phyloP scores from a whole-genome alignment of 345 rosid species.

The Turnera subulata region DNA sequence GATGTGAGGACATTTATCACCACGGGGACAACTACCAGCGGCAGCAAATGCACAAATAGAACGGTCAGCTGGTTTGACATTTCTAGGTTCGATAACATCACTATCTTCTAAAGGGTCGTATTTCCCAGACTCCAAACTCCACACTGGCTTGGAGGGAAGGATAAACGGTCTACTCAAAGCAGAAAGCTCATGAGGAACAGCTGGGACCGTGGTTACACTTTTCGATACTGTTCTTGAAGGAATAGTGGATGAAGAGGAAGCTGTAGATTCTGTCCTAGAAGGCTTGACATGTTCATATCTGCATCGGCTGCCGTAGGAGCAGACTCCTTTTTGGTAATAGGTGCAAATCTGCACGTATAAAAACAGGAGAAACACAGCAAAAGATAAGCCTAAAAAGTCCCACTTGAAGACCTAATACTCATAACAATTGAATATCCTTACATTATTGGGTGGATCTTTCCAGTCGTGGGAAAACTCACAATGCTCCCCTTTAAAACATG shows the following conservation, averaged over 20 bases:
- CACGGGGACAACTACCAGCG: constrained; percentile 75
- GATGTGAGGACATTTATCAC: constrained; percentile 72
- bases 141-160: constrained; percentile 30
- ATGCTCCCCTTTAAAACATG: constrained; percentile 87
- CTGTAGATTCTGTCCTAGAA: constrained; percentile 39
- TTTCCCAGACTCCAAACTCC: constrained; percentile 37
- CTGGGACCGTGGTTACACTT: constrained; percentile 16
- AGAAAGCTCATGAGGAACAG: constrained; percentile 34
- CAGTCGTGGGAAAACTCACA: constrained; percentile 90
- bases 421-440: constrained; percentile 26
- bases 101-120: constrained; percentile 31
- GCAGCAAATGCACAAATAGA: constrained; percentile 86
- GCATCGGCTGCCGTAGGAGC: constrained; percentile 80
- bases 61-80: constrained; percentile 46
- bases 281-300: constrained; percentile 70
- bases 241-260: constrained; percentile 48
- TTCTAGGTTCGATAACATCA: constrained; percentile 32
- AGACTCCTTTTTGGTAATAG: constrained; percentile 83
- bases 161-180: constrained; percentile 29
- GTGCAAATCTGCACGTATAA: constrained; percentile 66
- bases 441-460: constrained; percentile 62
- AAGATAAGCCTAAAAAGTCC: not conserved
- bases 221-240: constrained; percentile 25
- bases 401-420: not conserved
- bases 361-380: constrained; percentile 1